Conservation (phyloP, 208 protist species). For the Leishmania braziliensis region DNA sequence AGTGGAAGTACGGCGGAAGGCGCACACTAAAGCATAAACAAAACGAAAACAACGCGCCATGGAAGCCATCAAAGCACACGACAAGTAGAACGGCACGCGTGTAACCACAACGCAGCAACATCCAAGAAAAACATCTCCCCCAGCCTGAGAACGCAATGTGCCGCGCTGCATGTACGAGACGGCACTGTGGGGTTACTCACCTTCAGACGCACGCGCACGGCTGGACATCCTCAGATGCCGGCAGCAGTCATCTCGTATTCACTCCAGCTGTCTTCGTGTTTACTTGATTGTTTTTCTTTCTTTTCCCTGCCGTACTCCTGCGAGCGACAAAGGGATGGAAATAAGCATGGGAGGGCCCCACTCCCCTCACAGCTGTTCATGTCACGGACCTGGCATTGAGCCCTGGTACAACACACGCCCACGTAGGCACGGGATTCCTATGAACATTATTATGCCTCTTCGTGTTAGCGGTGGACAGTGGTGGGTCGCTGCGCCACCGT, state of each 20-base stretch:
- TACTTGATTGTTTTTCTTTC: not conserved
- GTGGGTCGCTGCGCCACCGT: slow-evolving; percentile 3
- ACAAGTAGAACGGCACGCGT: not conserved
- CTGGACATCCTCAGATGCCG: not conserved
- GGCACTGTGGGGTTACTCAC: too few species aligned
- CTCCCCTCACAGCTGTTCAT: not conserved
- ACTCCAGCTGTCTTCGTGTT: not conserved
- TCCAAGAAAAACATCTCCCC: not conserved
- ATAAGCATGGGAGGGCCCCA: too few species aligned
- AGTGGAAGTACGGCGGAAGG: not conserved
- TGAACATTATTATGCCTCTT: too few species aligned
- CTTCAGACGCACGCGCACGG: not conserved
- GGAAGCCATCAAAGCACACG: not conserved
- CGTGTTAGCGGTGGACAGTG: slow-evolving; percentile 9
- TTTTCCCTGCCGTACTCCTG: not conserved
- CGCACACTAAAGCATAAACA: not conserved
- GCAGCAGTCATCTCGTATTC: not conserved
- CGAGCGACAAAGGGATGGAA: not conserved
- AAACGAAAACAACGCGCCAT: not conserved
- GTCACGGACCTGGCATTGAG: not conserved
- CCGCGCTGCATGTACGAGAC: not conserved
- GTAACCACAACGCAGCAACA: not conserved
- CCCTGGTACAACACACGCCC: not conserved
- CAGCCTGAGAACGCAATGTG: not conserved
- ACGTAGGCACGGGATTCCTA: not conserved